Conservation (phyloP, 208 protist genomes). For the Trypanosoma scelopori region DNA sequence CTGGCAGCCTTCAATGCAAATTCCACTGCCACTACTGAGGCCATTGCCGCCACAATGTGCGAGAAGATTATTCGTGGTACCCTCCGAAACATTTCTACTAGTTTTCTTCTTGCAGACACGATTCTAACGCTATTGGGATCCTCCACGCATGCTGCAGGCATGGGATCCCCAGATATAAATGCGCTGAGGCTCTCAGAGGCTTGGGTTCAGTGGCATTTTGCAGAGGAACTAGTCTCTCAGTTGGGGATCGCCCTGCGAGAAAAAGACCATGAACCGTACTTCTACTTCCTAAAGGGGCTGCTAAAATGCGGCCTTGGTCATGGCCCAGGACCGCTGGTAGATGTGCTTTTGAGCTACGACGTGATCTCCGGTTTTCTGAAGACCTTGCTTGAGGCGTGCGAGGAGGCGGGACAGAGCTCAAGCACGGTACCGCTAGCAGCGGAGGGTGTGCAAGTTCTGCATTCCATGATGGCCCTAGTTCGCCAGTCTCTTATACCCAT, state of each 20-base stretch:
- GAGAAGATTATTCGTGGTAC: conserved; percentile 36
- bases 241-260: conserved; percentile 34
- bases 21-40: conserved; percentile 42
- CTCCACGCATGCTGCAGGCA: conserved; percentile 34
- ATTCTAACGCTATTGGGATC: conserved; percentile 68
- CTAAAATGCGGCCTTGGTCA: conserved; percentile 71
- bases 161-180: conserved; percentile 43
- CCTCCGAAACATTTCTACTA: conserved; percentile 40
- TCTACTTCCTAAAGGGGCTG: conserved; percentile 67
- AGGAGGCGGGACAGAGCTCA: conserved; percentile 30
- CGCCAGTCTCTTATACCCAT: conserved; percentile 56
- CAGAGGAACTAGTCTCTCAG: conserved; percentile 32
- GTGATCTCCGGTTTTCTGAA: conserved; percentile 36
- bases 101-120: conserved; percentile 57
- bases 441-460: conserved; percentile 52
- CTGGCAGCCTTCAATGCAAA: conserved; percentile 62
- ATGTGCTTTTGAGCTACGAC: conserved; percentile 53
- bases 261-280: conserved; percentile 52
- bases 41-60: conserved; percentile 43
- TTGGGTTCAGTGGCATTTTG: conserved; percentile 50
- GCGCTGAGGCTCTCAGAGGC: conserved; percentile 48
- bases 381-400: conserved; percentile 30
- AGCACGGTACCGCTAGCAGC: conserved; percentile 28
- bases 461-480: conserved; percentile 43
- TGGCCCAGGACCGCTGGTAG: conserved; percentile 63